These are phyloP conservation scores for Colletotrichum sp. DNA, from an alignment of 2,329 filamentous ascomycete species.

Conservation along the genomic window DNA sequence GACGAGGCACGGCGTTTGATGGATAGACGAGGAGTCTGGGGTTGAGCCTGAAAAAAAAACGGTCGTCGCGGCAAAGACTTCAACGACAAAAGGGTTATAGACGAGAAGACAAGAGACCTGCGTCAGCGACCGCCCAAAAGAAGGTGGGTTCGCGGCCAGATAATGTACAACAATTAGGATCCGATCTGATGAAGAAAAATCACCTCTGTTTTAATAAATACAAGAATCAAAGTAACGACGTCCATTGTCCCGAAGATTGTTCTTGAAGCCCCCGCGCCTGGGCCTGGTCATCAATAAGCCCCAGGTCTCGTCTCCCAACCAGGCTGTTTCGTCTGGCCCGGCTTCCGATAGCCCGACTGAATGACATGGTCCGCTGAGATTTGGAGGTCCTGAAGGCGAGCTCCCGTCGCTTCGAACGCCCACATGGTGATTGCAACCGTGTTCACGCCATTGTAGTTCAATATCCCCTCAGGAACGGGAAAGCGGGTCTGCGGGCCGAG, in stretches of 20 bases:
- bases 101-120: constrained; percentile 1
- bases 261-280: neutral
- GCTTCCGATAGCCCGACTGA: constrained; percentile 40
- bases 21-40: constrained; percentile 23
- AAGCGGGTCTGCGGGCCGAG: constrained; percentile 72
- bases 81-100: neutral
- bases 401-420: constrained; percentile 61
- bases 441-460: constrained; percentile 72
- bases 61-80: neutral
- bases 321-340: constrained; percentile 46
- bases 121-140: neutral
- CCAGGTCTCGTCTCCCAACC: constrained; percentile 46
- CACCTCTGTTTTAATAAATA: constrained; percentile 17
- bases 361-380: neutral
- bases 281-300: constrained; percentile 45
- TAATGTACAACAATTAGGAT: constrained; percentile 20
- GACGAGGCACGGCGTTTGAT: constrained; percentile 19
- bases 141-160: neutral
- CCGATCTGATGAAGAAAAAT: constrained; percentile 14
- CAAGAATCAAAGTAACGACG: neutral
- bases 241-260: neutral
- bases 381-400: constrained; percentile 31
- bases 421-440: constrained; percentile 69
- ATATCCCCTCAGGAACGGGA: constrained; percentile 71
- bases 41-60: constrained; percentile 44